These are phyloP conservation scores for Ogataea saltuana DNA, from an alignment of 805 yeast genomes.

Conservation along the genomic window DNA sequence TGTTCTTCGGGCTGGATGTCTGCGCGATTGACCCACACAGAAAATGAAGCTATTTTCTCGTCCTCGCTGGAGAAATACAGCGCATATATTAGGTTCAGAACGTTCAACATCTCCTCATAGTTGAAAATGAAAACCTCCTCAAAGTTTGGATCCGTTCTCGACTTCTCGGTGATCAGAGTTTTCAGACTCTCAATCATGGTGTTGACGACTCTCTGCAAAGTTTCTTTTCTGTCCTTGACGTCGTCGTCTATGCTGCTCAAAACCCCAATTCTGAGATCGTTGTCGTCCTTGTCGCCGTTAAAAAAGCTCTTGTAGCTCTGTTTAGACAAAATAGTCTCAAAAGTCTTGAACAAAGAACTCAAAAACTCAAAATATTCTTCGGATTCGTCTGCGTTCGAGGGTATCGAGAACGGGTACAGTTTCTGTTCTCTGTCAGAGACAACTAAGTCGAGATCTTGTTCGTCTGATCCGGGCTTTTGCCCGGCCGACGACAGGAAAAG, in stretches of 20 bases:
- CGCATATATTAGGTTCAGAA: slow-evolving; percentile 60
- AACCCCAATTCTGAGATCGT: slow-evolving; percentile 34
- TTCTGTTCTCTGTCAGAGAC: slow-evolving; percentile 41
- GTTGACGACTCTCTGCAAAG: slow-evolving; percentile 33
- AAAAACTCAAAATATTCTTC: slow-evolving; percentile 48
- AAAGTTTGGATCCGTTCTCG: slow-evolving; percentile 21
- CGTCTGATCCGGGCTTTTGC: slow-evolving; percentile 19
- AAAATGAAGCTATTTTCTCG: slow-evolving; percentile 44
- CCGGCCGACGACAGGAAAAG: slow-evolving; percentile 37
- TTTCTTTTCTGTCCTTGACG: slow-evolving; percentile 38
- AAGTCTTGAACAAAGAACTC: slow-evolving; percentile 49
- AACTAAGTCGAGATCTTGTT: slow-evolving; percentile 6
- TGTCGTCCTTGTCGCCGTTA: slow-evolving; percentile 24
- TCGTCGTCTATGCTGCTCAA: slow-evolving; percentile 37
- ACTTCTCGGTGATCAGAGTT: slow-evolving; percentile 32
- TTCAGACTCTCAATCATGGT: slow-evolving; percentile 33
- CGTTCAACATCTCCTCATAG: slow-evolving; percentile 45
- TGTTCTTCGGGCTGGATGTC: slow-evolving; percentile 65
- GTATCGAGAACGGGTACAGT: slow-evolving; percentile 40
- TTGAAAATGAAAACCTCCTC: slow-evolving; percentile 28
- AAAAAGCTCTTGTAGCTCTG: slow-evolving; percentile 41
- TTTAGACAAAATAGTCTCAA: slow-evolving; percentile 51
- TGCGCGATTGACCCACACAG: slow-evolving; percentile 68
- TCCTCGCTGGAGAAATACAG: slow-evolving; percentile 46
- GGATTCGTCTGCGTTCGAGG: slow-evolving; percentile 41